A percentile compares a stretch with the other conserved stretches of the same genome.
Conservation (phyloP, 225 moss, liverwort and hornwort species). For the Polytrichum commune region DNA sequence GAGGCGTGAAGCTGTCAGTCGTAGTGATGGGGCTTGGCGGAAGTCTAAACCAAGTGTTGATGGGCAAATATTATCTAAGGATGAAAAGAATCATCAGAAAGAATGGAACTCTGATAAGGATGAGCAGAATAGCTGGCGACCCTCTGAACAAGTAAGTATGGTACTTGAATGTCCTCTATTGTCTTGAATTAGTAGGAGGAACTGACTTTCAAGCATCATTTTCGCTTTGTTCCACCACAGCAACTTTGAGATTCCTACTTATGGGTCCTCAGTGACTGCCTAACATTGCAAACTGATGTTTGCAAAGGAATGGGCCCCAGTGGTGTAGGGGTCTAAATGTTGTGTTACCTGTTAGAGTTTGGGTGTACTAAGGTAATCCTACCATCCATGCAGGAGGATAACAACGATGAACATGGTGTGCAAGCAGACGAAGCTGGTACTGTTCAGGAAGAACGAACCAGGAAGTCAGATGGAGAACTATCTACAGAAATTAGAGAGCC, state of each 20-base stretch:
- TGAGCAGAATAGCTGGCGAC: constrained; percentile 38
- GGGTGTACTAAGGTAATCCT: neutral
- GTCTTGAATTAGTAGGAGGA: too few relatives aligned
- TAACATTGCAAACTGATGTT: too few relatives aligned
- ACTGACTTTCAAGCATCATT: too few relatives aligned
- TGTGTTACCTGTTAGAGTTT: too few relatives aligned
- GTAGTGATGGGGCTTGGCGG: constrained; percentile 65
- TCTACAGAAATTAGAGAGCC: neutral
- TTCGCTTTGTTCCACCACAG: too few relatives aligned
- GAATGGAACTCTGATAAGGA: constrained; percentile 29
- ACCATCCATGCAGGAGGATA: neutral
- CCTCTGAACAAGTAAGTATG: neutral
- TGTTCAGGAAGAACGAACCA: constrained; percentile 4
- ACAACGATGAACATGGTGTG: neutral
- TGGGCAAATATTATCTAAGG: constrained; percentile 22
- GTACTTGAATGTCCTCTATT: too few relatives aligned
- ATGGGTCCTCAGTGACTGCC: too few relatives aligned
- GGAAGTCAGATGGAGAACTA: neutral
- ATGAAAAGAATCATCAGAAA: constrained; percentile 42
- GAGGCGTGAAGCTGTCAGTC: constrained; percentile 35
- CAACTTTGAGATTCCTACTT: too few relatives aligned
- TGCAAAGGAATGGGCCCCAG: too few relatives aligned
- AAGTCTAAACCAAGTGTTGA: constrained; percentile 42
- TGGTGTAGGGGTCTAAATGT: too few relatives aligned
- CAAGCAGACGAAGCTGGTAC: constrained; percentile 1